Evolutionary conservation across 768 basidiomycete genomes (phyloP).

Genomic region (Hysterangium stoloniferum): DNA sequence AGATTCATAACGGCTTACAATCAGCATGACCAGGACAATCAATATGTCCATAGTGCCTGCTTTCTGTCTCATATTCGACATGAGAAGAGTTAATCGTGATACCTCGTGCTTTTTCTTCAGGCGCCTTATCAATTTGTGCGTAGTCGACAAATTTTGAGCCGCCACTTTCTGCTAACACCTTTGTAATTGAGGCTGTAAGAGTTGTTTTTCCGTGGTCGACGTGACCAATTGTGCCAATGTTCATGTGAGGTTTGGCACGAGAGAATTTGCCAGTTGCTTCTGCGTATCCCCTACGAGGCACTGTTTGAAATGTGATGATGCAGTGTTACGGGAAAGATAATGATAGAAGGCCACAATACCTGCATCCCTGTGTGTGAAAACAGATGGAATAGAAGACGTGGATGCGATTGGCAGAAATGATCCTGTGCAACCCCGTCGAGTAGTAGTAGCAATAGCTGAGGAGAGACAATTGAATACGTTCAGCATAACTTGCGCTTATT

Average conservation of each 20-base stretch:
- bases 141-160: conserved; percentile 90
- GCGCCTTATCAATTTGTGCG: conserved; percentile 96
- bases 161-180: conserved; percentile 71
- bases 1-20: conserved; percentile 43
- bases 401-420: conserved; percentile 12
- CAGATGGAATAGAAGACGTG: neutral
- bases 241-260: conserved; percentile 84
- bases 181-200: conserved; percentile 92
- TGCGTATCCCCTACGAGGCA: conserved; percentile 63
- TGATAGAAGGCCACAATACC: conserved; percentile 1
- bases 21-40: conserved; percentile 97
- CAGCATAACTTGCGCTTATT: no score
- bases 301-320: conserved; percentile 24
- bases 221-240: conserved; percentile 94
- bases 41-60: conserved; percentile 93
- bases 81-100: conserved; percentile 99
- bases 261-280: conserved; percentile 54
- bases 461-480: neutral
- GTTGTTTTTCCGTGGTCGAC: conserved; percentile 99
- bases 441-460: conserved; percentile 24
- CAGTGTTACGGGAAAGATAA: neutral
- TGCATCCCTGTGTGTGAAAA: conserved; percentile 13
- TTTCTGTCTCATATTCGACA: conserved; percentile 92
- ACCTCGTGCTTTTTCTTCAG: conserved; percentile 98
- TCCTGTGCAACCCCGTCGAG: conserved; percentile 38